Conservation (phyloP, 2,329 filamentous ascomycete species). For the Diaporthe ilicicola region DNA sequence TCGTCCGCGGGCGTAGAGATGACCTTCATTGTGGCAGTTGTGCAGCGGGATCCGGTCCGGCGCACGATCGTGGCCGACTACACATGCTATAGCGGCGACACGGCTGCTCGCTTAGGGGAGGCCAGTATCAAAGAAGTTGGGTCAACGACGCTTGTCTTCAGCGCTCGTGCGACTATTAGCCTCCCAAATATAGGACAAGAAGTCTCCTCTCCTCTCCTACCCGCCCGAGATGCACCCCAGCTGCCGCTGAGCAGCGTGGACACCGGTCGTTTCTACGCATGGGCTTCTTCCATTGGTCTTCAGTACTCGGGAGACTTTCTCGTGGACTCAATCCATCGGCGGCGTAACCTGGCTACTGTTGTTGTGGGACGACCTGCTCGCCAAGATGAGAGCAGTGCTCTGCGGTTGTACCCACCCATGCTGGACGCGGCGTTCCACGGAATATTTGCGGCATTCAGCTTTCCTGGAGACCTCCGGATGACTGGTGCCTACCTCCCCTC, state of each 20-base stretch:
- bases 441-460: background rate
- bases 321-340: background rate
- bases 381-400: background rate
- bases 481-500: background rate
- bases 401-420: background rate
- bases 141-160: no score
- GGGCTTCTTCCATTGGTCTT: background rate
- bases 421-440: background rate
- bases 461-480: background rate
- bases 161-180: no score
- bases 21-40: no score
- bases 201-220: background rate
- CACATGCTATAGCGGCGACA: background rate
- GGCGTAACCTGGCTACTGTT: background rate
- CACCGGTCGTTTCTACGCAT: background rate
- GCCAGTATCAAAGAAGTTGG: no score
- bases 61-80: background rate
- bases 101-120: background rate
- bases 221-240: constrained; percentile 27
- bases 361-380: no score
- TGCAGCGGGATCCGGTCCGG: no score
- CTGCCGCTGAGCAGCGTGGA: background rate
- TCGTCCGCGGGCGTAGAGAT: constrained; percentile 23
- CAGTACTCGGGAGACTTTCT: background rate
- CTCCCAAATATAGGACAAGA: no score